phyloP scores from a whole-genome alignment of 1,284 basidiomycete species.

The Acaromyces ingoldii region DNA sequence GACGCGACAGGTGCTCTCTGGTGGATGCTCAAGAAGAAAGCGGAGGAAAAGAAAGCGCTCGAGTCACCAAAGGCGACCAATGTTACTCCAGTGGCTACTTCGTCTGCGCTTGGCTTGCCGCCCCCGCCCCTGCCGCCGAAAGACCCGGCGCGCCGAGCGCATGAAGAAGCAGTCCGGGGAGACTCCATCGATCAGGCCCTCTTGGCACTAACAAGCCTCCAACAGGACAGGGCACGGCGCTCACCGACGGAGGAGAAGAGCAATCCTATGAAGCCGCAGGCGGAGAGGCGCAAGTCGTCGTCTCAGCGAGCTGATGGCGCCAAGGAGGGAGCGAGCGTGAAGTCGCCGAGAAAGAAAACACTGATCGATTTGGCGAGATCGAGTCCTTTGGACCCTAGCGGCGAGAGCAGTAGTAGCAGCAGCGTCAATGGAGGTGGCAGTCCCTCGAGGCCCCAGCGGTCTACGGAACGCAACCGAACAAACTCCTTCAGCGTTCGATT shows the following conservation, averaged over 20 bases:
- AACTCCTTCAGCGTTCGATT: conserved; percentile 24
- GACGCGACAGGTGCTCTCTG: conserved; percentile 85
- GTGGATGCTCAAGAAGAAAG: conserved; percentile 88
- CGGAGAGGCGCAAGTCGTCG: too few relatives aligned
- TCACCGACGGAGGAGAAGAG: not conserved
- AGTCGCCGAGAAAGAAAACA: too few relatives aligned
- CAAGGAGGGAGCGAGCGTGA: too few relatives aligned
- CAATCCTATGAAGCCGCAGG: not conserved
- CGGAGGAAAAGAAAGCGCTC: conserved; percentile 60
- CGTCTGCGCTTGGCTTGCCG: not conserved
- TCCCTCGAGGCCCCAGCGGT: not conserved
- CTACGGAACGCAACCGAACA: conserved; percentile 18
- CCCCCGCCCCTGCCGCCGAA: conserved; percentile 7
- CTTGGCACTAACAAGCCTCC: not conserved
- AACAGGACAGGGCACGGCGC: not conserved
- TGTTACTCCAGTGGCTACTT: not conserved
- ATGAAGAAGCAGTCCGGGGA: too few relatives aligned
- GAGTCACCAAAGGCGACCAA: not conserved
- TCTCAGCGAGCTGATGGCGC: too few relatives aligned
- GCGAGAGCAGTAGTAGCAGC: too few relatives aligned
- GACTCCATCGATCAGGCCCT: too few relatives aligned
- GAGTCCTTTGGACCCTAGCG: too few relatives aligned
- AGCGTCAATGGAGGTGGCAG: not conserved
- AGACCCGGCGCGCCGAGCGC: conserved; percentile 6
- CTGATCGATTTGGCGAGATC: too few relatives aligned